A percentile compares a stretch with the other conserved stretches of the same genome.
These are phyloP conservation scores for Blastocrithidia nonstop DNA, from an alignment of 208 protist species.

Conservation along the genomic window DNA sequence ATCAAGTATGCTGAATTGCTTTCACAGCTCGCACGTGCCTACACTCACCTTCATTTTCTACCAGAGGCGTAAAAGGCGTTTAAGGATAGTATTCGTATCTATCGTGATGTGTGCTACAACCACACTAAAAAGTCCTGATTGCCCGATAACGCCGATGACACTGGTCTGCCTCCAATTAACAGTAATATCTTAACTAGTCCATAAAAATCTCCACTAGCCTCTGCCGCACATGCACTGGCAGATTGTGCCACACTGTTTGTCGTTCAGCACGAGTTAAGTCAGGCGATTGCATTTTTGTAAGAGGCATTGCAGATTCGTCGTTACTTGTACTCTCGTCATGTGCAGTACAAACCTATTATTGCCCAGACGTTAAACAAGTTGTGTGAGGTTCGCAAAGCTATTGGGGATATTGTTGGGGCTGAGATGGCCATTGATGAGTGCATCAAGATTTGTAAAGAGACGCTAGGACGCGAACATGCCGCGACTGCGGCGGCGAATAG, in stretches of 20 bases:
- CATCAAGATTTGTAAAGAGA: slow-evolving; percentile 66
- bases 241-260: slow-evolving; percentile 78
- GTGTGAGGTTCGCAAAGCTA: slow-evolving; percentile 67
- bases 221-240: slow-evolving; percentile 68
- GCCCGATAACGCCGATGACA: slow-evolving; percentile 18
- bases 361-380: slow-evolving; percentile 84
- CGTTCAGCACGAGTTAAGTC: slow-evolving; percentile 35
- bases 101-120: slow-evolving; percentile 72
- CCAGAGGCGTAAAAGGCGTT: slow-evolving; percentile 82
- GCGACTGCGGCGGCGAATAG: slow-evolving; percentile 73
- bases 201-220: slow-evolving; percentile 63
- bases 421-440: slow-evolving; percentile 83
- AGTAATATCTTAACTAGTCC: slow-evolving; percentile 30
- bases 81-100: slow-evolving; percentile 75
- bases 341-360: slow-evolving; percentile 79
- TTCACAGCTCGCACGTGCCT: slow-evolving; percentile 63
- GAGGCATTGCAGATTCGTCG: slow-evolving; percentile 78
- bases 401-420: slow-evolving; percentile 60
- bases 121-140: slow-evolving; percentile 62
- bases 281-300: slow-evolving; percentile 70
- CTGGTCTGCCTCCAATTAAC: slow-evolving; percentile 44
- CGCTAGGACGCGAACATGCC: slow-evolving; percentile 63
- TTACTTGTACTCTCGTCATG: slow-evolving; percentile 58
- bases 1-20: slow-evolving; percentile 73
- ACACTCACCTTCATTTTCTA: slow-evolving; percentile 76